phyloP scores from a whole-genome alignment of 2,329 filamentous ascomycete species.

The Colletotrichum tanaceti region DNA sequence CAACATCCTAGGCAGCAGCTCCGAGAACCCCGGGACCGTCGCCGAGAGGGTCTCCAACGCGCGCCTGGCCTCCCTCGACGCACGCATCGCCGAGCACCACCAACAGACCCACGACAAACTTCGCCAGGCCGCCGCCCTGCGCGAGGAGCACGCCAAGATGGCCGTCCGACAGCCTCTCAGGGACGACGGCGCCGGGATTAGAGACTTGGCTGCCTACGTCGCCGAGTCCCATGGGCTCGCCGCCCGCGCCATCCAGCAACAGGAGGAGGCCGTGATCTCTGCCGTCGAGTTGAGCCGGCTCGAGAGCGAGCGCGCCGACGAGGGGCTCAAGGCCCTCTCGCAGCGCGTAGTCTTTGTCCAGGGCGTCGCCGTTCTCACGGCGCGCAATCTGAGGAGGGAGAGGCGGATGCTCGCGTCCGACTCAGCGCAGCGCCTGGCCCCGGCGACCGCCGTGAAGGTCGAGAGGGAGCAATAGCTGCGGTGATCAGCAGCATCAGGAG shows the following conservation, averaged over 20 bases:
- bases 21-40: background rate
- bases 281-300: background rate
- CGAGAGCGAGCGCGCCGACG: conserved; percentile 2
- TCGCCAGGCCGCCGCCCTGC: conserved; percentile 16
- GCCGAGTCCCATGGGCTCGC: background rate
- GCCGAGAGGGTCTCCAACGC: background rate
- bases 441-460: background rate
- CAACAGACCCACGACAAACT: conserved; percentile 19
- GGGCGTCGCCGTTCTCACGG: background rate
- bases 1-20: background rate
- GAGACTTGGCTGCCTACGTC: background rate
- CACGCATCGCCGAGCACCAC: background rate
- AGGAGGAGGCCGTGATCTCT: conserved; percentile 6
- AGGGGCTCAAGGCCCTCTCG: background rate
- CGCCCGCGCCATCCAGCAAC: background rate
- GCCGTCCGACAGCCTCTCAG: background rate
- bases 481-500: too few species aligned
- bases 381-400: background rate
- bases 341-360: background rate
- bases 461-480: too few species aligned
- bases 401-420: background rate
- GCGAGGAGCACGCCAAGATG: conserved; percentile 2
- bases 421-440: background rate
- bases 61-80: background rate
- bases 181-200: background rate